Evolutionary conservation across 1,284 basidiomycete species (phyloP), one percentile per base, ranked within the genome.

Genomic region (Boletus mariae): DNA sequence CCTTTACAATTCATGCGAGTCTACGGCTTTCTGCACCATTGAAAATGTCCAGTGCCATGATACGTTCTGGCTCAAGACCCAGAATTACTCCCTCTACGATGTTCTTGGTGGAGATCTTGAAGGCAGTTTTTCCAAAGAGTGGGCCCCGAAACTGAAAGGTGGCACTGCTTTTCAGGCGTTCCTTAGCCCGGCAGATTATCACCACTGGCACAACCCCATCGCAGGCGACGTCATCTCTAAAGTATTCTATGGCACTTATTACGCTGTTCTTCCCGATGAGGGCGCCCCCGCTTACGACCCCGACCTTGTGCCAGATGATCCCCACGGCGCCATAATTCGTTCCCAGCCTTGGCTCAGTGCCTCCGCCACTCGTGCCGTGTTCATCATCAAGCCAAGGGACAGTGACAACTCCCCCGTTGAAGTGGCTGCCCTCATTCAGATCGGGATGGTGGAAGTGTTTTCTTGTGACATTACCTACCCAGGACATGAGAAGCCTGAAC

Each of bases 401-500:
- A 5, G 20, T 11, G 35, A 28, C 9, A 13, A 6, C 46, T 37
- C 34, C 4, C 35, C 46, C 1, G 23, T 51, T 9, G 26, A 38
- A 4, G 6, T 79, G 53, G 71, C 80, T 63, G 73, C 72, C 45
- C 78, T 83, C 61, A 69, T 82, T 9, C 76, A 65, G 0, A 71
- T 83, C 25, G 81, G 82, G 0, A 81, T 84, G 80, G 71, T 68
- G 0, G 80, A 83, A 61, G 77, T 82, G 1, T 81, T 80, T 8
- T 78, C 78, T 5, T 77, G 75, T 50, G 70, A 76, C 17, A 38
- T 65, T 1, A 13, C 43, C 11, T 37, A 37, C 12, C 4, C 28
- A 26, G 35, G 28, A 31, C 10, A 29, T 10, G 20, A 20, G 20
- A 15, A 15, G 3, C 5, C 13, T 15, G 3, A 43, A 2, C 13